Percentiles rank a stretch among this genome's conserved stretches.
phyloP scores from a whole-genome alignment of 2,329 filamentous ascomycete genomes.

The Curvularia sp. region DNA sequence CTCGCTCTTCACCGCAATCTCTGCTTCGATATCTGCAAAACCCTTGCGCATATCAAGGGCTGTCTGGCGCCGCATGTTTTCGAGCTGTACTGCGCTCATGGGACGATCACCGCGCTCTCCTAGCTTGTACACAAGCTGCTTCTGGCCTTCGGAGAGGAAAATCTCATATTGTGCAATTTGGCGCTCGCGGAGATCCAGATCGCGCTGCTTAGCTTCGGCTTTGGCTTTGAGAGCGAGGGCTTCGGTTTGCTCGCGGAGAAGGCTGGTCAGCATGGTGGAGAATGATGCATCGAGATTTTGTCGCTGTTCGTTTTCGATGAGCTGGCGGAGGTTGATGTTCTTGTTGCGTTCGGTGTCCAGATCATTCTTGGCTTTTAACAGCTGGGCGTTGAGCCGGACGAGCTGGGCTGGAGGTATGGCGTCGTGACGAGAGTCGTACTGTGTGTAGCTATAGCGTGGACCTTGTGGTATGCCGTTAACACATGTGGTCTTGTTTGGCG shows the following conservation, averaged over 20 bases:
- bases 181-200: slow-evolving; percentile 21
- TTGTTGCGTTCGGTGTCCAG: slow-evolving; percentile 26
- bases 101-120: slow-evolving; percentile 16
- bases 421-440: slow-evolving; percentile 4
- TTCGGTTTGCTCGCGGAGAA: slow-evolving; percentile 27
- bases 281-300: slow-evolving; percentile 17
- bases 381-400: slow-evolving; percentile 16
- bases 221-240: slow-evolving; percentile 17
- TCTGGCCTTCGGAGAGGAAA: slow-evolving; percentile 34
- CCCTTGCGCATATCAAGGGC: slow-evolving; percentile 12
- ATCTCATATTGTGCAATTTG: slow-evolving; percentile 27
- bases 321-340: slow-evolving; percentile 14
- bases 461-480: background rate
- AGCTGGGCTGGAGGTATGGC: slow-evolving; percentile 18
- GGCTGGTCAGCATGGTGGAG: slow-evolving; percentile 16
- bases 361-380: slow-evolving; percentile 25
- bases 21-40: slow-evolving; percentile 10
- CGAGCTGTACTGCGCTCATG: slow-evolving; percentile 20
- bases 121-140: slow-evolving; percentile 21
- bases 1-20: slow-evolving; percentile 16
- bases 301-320: slow-evolving; percentile 18
- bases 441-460: slow-evolving; percentile 6
- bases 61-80: slow-evolving; percentile 14
- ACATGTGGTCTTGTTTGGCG: background rate
- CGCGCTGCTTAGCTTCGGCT: slow-evolving; percentile 17